A percentile compares a stretch with the other conserved stretches of the same genome.
Evolutionary conservation across 345 rosid species (phyloP).

Genomic region (Ceriops tagal): DNA sequence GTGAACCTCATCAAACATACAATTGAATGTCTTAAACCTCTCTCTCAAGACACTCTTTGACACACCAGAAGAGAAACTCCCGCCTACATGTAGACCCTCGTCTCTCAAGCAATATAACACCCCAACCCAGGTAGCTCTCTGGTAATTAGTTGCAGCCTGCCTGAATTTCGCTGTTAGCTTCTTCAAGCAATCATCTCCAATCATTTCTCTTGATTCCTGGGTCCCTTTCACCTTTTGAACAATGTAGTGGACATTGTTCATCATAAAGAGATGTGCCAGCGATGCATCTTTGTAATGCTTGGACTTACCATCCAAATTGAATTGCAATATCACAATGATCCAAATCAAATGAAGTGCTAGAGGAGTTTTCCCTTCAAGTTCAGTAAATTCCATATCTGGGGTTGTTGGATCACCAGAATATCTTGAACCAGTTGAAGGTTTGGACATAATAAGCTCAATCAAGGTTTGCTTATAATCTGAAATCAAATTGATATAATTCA

Average conservation of each 20-base stretch:
- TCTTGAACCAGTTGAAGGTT: slow-evolving; percentile 69
- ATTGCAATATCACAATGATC: slow-evolving; percentile 78
- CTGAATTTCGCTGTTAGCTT: slow-evolving; percentile 69
- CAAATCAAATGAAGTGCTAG: slow-evolving; percentile 83
- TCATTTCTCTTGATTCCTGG: slow-evolving; percentile 80
- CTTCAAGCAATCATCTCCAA: slow-evolving; percentile 76
- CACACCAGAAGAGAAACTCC: slow-evolving; percentile 84
- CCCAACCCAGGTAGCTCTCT: slow-evolving; percentile 84
- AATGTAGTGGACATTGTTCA: slow-evolving; percentile 91
- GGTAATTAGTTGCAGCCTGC: slow-evolving; percentile 73
- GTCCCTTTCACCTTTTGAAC: slow-evolving; percentile 84
- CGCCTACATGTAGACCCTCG: slow-evolving; percentile 85
- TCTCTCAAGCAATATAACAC: slow-evolving; percentile 77
- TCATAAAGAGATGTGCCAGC: slow-evolving; percentile 66
- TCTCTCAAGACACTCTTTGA: slow-evolving; percentile 76
- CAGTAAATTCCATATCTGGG: slow-evolving; percentile 74
- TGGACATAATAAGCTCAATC: slow-evolving; percentile 70
- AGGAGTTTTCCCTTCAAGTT: slow-evolving; percentile 65
- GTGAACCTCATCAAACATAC: slow-evolving; percentile 90
- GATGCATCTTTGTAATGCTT: slow-evolving; percentile 75
- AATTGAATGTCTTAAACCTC: slow-evolving; percentile 86
- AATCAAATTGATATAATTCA: slow-evolving; percentile 89
- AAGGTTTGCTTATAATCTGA: slow-evolving; percentile 84
- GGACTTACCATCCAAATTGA: slow-evolving; percentile 81
- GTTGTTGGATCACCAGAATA: slow-evolving; percentile 63